A percentile compares a stretch with the other conserved stretches of the same genome.
Evolutionary conservation across 495 filamentous ascomycete species (phyloP).

Genomic region (Penicillium tannophilum): DNA sequence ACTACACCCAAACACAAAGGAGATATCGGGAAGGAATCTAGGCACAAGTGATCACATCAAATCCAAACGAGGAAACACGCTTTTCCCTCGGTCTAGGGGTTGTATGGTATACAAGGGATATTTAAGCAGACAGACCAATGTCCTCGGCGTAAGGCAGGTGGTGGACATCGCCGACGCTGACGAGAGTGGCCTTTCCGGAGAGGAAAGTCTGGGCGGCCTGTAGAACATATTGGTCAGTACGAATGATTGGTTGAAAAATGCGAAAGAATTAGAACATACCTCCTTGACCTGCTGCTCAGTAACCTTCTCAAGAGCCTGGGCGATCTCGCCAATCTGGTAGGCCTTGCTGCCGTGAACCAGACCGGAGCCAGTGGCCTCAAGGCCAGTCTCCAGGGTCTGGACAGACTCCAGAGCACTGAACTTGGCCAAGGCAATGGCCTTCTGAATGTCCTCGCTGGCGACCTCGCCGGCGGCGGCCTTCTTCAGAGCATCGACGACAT

Average conservation of each 20-base stretch:
- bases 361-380: conserved; percentile 73
- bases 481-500: conserved; percentile 76
- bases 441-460: conserved; percentile 81
- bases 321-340: conserved; percentile 81
- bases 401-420: conserved; percentile 87
- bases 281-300: conserved; percentile 82
- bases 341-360: conserved; percentile 79
- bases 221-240: conserved; percentile 20
- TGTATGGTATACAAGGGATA: conserved; percentile 46
- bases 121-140: conserved; percentile 88
- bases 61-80: conserved; percentile 35
- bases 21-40: conserved; percentile 47
- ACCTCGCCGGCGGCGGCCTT: conserved; percentile 72
- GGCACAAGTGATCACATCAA: conserved; percentile 41
- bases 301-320: conserved; percentile 77
- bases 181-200: conserved; percentile 83
- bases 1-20: conserved; percentile 47
- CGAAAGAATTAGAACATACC: conserved; percentile 57
- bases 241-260: not conserved
- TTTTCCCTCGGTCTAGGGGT: conserved; percentile 45
- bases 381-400: conserved; percentile 66
- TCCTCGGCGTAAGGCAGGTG: conserved; percentile 91
- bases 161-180: conserved; percentile 76
- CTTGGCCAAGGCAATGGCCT: conserved; percentile 90
- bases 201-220: conserved; percentile 85